phyloP scores from a whole-genome alignment of 805 yeast genomes.

The Candida sphagnicola region DNA sequence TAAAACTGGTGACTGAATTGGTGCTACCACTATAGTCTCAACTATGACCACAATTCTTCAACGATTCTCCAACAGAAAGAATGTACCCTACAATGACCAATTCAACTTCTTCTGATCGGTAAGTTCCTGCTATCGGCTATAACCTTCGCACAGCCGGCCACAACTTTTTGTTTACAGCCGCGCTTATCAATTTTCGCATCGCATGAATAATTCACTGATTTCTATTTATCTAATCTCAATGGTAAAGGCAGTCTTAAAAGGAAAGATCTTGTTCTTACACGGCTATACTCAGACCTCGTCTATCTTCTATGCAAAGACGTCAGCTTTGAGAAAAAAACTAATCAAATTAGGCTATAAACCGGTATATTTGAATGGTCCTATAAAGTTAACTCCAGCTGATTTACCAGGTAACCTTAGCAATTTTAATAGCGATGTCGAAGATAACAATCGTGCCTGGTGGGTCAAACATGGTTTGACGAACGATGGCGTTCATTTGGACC shows the following conservation, averaged over 20 bases:
- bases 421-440: conserved; percentile 26
- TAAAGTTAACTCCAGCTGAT: conserved; percentile 59
- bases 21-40: too few species aligned
- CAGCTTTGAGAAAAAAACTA: conserved; percentile 80
- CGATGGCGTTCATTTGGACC: conserved; percentile 46
- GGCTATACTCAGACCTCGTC: conserved; percentile 87
- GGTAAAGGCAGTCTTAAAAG: conserved; percentile 14
- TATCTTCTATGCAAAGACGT: conserved; percentile 81
- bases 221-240: too few species aligned
- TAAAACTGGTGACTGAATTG: too few species aligned
- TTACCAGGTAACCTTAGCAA: conserved; percentile 58
- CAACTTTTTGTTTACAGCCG: too few species aligned
- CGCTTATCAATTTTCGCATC: too few species aligned
- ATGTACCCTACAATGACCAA: too few species aligned
- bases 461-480: conserved; percentile 42
- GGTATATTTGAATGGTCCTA: conserved; percentile 78
- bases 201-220: background rate
- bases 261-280: conserved; percentile 77
- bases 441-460: conserved; percentile 72
- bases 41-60: too few species aligned
- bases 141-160: too few species aligned
- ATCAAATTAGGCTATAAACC: conserved; percentile 63
- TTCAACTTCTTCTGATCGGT: too few species aligned
- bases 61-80: too few species aligned
- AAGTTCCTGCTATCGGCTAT: too few species aligned